Conservation (phyloP, 2,329 filamentous ascomycete genomes). For the Cyanodermella asteris region DNA sequence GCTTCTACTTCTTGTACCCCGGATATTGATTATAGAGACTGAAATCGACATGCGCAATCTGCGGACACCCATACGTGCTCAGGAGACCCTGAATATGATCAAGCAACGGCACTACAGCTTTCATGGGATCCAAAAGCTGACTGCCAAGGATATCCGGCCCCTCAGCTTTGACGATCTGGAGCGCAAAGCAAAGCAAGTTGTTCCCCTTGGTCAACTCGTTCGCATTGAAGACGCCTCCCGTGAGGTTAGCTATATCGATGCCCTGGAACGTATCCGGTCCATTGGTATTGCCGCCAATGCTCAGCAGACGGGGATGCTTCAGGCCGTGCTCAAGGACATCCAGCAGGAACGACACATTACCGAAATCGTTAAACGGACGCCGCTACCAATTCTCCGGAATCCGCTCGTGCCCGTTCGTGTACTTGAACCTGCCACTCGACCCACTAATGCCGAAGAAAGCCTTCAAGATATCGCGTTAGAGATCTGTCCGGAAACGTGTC, state of each 20-base stretch:
- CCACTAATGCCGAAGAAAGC: constrained; percentile 27
- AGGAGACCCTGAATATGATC: constrained; percentile 10
- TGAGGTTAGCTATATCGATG: constrained; percentile 21
- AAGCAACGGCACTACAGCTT: constrained; percentile 11
- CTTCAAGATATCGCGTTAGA: constrained; percentile 19
- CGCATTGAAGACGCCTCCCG: constrained; percentile 18
- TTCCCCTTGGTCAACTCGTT: constrained; percentile 17
- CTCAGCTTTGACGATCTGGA: constrained; percentile 14
- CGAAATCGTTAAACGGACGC: constrained; percentile 21
- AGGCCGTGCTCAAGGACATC: constrained; percentile 5
- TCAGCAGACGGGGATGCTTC: constrained; percentile 3
- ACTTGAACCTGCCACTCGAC: constrained; percentile 18
- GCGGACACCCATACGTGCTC: constrained; percentile 8
- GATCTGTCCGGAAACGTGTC: constrained; percentile 17
- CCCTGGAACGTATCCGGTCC: constrained; percentile 28
- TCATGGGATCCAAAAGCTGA: constrained; percentile 13
- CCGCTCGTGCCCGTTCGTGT: constrained; percentile 26
- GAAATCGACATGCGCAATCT: constrained; percentile 8
- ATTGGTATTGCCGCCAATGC: constrained; percentile 32
- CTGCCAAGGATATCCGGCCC: constrained; percentile 15
- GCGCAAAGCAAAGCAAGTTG: constrained; percentile 19
- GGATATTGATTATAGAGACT: constrained; percentile 9
- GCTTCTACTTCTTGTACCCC: constrained; percentile 7
- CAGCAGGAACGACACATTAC: constrained; percentile 6
- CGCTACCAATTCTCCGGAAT: constrained; percentile 33